These are phyloP conservation scores for Glycyrrhiza uralensis DNA, from an alignment of 306 rosid species.

Conservation along the genomic window DNA sequence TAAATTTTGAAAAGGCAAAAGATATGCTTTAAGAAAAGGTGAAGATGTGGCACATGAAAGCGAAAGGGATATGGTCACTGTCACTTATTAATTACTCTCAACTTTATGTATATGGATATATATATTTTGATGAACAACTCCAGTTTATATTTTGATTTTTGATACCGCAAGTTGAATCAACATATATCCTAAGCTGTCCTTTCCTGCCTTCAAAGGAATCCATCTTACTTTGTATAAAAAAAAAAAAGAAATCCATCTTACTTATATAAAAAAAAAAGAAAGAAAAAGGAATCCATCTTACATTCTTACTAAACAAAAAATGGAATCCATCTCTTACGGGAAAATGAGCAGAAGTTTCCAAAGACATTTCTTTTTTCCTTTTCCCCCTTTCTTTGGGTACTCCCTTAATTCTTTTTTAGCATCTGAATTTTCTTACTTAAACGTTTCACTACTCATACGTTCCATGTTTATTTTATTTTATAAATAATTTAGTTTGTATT, in stretches of 20 bases:
- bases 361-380: no score
- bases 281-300: background rate
- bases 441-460: no score
- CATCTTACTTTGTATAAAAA: background rate
- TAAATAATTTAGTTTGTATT: no score
- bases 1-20: background rate
- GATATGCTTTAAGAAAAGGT: background rate
- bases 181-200: background rate
- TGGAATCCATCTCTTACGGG: no score
- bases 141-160: background rate
- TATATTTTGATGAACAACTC: no score
- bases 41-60: background rate
- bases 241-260: background rate
- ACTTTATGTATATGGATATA: no score
- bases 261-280: no score
- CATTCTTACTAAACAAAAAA: no score
- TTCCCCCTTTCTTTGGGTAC: no score
- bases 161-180: background rate
- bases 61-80: background rate
- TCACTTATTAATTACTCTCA: constrained; percentile 22
- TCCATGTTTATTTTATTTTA: no score
- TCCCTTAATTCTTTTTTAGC: no score
- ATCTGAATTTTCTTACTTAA: no score
- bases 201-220: constrained; percentile 8
- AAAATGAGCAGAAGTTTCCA: background rate